Base-by-base conservation (phyloP, 176 grass and related monocot species). In the Poa annua region DNA sequence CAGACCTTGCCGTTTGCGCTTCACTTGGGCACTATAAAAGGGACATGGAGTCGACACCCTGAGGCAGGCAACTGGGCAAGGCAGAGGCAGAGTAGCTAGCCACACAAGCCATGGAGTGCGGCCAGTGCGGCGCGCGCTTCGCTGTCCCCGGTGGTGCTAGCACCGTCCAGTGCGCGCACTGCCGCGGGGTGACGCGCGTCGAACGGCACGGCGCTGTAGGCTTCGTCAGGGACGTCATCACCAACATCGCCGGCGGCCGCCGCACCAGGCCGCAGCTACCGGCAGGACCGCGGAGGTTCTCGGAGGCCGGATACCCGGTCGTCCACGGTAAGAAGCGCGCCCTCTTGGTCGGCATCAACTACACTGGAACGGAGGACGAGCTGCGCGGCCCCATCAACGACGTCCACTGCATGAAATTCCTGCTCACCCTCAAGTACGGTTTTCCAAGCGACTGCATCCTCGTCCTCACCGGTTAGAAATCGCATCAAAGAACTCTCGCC, bases 311-410 rank as follows among this genome's bases (percentile, higher is more conserved):
- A 71, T 98, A 86, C 81, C 90, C 89, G 36, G 22, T 2, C 17
- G 67, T 42, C 53, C 88, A 78, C 1, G 71, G 96, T 78, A 91
- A 90, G 16, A 95, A 98, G 84, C 92, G 88, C 80, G 96, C 96
- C 12, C 75, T 98, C 51, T 81, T 98, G 12, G 66, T 97, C 66
- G 95, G 95, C 52, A 84, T 97, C 84, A 86, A 68, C 76, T 97
- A 97, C 83, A 26, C 26, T 10, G 52, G 41, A 33, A 85, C 20
- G 57, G 48, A 61, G 45, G 36, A 6, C 45, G 61, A 91, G 79
- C 88, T 93, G 2, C 71, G 74, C 45, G 88, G 90, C 48, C 90
- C 95, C 51, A 35, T 98, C 76, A 93, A 92, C 84, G 92, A 98
- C 78, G 92, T 91, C 75, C 89, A 91, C 73, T 94, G 84, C 88